Base-by-base conservation (phyloP, 768 basidiomycete species). In the Amanita polypyramis region DNA sequence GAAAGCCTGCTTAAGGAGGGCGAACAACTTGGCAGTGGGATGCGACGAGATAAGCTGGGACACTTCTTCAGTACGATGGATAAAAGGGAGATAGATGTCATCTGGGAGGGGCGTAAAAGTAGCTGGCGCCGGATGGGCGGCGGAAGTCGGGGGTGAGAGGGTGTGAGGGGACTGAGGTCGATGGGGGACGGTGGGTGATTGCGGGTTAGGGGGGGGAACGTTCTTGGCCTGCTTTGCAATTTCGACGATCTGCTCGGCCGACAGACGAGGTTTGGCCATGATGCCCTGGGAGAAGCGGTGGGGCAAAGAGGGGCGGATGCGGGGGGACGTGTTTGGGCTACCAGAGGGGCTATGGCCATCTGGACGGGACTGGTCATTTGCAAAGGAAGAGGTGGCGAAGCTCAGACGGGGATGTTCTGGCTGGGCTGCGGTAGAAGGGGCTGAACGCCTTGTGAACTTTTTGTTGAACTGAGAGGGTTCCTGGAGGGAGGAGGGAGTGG, bases 51-150 rank as follows among this genome's bases (percentile, higher is more conserved):
- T 76, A 23, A 96, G 72, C 7, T 76, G 66, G 3, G 73, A 53
- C 1, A 94, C 89, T 58, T 96, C 92, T 0, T 68, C 64, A 0
- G 88, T 75, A 15, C 92, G 80, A 54, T 94, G 83, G 52, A 94
- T 73, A 65, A 92, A 96, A 1, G 92, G 92, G 11, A 96, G 77
- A 55, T 80, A 82, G 25, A 88, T 76, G 51, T 87, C 80, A 17
- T 79, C 77, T 4, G 85, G 84, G 1, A 92, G 73, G 0, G 78
- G 79, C 0, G 84, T 85, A 59, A 90, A 90, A 1, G 78, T 77
- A 2, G 79, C 75, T 3, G 76, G 77, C 4, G 42, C 19, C 6
- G 35, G 41, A 9, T 40, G 38, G 0, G 68, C 54, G 2, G 68
- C 51, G 1, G 50, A 41, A 10, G 58, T 5, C 17, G 37, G 41